Base-by-base conservation (phyloP, 2,329 filamentous ascomycete genomes). In the Arthrobotrys megalospora region DNA sequence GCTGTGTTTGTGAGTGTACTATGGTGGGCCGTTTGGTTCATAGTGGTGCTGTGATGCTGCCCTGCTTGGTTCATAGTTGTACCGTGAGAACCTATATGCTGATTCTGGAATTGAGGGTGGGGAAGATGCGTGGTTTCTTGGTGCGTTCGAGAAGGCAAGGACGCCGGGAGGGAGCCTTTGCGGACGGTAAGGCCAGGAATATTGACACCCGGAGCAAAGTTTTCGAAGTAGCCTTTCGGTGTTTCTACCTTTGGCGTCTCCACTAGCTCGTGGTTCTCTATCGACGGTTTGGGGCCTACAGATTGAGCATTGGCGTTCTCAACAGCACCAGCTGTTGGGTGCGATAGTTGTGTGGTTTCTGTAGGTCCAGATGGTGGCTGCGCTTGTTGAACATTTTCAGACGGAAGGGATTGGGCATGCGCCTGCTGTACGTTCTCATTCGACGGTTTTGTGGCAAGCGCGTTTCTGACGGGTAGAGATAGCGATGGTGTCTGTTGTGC, bases 181-280 rank as follows among this genome's bases (percentile, higher is more conserved):
- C 68, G 32, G 16, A 70, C 48, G 7, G 63, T 76, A 2, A 76
- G 72, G n/a, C 72, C 72, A 2, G 72, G 72, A 21, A 76, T 55
- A 16, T 68, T 21, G 6, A 69, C 52, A 4, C 53, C 65, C 28
- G 64, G 65, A 3, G 55, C 53, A 6, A 52, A 45, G 38, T 71
- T 77, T 58, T 77, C 73, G 32, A 45, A 67, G 32, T 77, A 77
- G 6, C 66, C 62, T 14, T 66, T 66, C 6, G 62, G 38, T 11
- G 38, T 55, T 28, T 75, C 70, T 4, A 11, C 32, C 12, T 38
- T 58, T 1, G 52, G 52, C 2, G 52, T 36, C 11, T 58, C 52
- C 11, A 58, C n/a, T 12, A 58, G n/a, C 16, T 19, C 28, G 21
- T 58, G 28, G n/a, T 58, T 14, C 32, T 58, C 52, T 4, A 36